phyloP scores from a whole-genome alignment of 768 basidiomycete genomes.

The Pisolithus sp. region DNA sequence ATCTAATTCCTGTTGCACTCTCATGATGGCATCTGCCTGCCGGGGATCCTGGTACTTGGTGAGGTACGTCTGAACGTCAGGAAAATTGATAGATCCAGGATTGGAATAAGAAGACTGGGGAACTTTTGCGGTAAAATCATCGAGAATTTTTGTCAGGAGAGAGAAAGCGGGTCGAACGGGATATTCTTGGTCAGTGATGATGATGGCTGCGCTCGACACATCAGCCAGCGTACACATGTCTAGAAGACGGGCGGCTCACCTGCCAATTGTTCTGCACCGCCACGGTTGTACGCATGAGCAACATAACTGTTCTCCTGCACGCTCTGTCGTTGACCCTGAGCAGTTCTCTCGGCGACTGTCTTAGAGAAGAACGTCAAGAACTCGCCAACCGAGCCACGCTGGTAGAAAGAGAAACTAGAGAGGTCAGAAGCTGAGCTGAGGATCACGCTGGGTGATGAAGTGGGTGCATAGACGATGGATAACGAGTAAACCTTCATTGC shows the following conservation, averaged over 20 bases:
- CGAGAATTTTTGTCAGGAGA: constrained; percentile 84
- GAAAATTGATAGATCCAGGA: constrained; percentile 68
- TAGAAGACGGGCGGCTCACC: constrained; percentile 45
- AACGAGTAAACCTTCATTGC: constrained; percentile 85
- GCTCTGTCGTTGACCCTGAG: constrained; percentile 83
- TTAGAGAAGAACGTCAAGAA: constrained; percentile 93
- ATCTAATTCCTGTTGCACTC: constrained; percentile 95
- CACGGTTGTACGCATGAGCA: constrained; percentile 89
- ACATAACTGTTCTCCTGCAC: constrained; percentile 91
- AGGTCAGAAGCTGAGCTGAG: constrained; percentile 73
- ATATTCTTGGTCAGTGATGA: constrained; percentile 94
- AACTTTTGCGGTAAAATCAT: constrained; percentile 82
- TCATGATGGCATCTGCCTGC: constrained; percentile 97
- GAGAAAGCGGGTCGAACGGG: constrained; percentile 96
- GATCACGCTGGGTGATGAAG: constrained; percentile 54
- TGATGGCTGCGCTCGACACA: constrained; percentile 51
- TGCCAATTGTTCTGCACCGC: constrained; percentile 78
- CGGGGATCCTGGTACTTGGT: constrained; percentile 94
- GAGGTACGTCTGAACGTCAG: constrained; percentile 68
- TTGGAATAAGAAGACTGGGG: constrained; percentile 63
- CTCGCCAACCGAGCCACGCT: constrained; percentile 79
- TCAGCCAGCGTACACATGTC: constrained; percentile 4
- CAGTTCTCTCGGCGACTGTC: constrained; percentile 86
- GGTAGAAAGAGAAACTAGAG: constrained; percentile 91
- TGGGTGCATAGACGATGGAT: constrained; percentile 63